Evolutionary conservation across 2,329 filamentous ascomycete species (phyloP).

Genomic region (Hymenoscyphus salicellus): DNA sequence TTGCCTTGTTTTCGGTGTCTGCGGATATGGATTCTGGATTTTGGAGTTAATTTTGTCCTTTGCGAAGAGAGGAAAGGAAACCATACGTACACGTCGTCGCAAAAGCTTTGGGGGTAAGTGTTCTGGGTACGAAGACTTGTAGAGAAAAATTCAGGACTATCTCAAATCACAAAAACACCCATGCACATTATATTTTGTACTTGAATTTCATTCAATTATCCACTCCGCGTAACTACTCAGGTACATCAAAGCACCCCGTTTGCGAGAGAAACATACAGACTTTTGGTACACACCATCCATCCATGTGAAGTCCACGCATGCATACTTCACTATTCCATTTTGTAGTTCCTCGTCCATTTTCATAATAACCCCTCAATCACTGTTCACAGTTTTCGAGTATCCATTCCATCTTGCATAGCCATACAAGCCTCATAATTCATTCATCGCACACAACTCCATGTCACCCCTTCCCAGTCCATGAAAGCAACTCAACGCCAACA

Average conservation of each 20-base stretch:
- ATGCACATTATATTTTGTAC: background rate
- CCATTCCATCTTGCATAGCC: background rate
- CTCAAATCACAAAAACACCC: too few species aligned
- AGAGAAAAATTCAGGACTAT: too few species aligned
- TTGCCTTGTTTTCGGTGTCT: too few species aligned
- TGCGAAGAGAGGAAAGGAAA: too few species aligned
- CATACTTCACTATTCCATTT: background rate
- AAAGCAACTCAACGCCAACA: background rate
- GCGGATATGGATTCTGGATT: too few species aligned
- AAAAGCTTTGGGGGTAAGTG: too few species aligned
- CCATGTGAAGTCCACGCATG: background rate
- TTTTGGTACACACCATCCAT: background rate
- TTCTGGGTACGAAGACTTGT: too few species aligned
- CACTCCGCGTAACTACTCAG: background rate
- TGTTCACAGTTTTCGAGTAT: background rate
- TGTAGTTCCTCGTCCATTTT: background rate
- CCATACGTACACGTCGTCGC: too few species aligned
- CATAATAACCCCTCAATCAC: background rate
- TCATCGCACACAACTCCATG: conserved; percentile 1
- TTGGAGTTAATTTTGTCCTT: too few species aligned
- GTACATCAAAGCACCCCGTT: background rate
- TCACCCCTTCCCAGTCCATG: background rate
- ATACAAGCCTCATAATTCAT: conserved; percentile 8
- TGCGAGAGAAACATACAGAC: background rate
- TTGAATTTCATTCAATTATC: background rate